phyloP scores from a whole-genome alignment of 164 flowering plant genomes.

The Piper longum region DNA sequence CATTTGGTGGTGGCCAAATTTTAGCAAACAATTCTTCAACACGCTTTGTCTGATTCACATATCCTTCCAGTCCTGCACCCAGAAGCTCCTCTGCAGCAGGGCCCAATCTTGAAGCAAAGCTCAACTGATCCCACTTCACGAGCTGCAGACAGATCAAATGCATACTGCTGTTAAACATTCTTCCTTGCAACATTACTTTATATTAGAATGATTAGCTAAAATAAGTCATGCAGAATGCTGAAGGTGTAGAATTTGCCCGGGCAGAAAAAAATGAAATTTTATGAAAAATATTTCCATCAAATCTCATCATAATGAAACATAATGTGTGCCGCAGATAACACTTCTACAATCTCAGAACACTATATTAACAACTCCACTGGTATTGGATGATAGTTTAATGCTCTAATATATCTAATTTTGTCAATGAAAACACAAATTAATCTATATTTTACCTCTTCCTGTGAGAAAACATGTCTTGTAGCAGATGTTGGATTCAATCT shows the following conservation, averaged over 20 bases:
- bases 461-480: slow-evolving; percentile 39
- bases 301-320: no score
- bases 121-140: slow-evolving; percentile 71
- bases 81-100: slow-evolving; percentile 90
- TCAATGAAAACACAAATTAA: no score
- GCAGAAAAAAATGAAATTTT: no score
- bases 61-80: slow-evolving; percentile 65
- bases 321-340: no score
- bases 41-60: slow-evolving; percentile 57
- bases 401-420: background rate
- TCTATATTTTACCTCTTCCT: slow-evolving; percentile 54
- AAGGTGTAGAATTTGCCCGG: background rate
- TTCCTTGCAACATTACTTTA: background rate
- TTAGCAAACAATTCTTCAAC: slow-evolving; percentile 77
- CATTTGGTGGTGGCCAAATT: slow-evolving; percentile 99
- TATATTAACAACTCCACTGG: no score
- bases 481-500: slow-evolving; percentile 70
- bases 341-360: no score
- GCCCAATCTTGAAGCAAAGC: slow-evolving; percentile 76
- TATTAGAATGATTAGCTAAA: background rate
- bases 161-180: background rate
- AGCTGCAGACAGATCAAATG: slow-evolving; percentile 36
- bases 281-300: no score
- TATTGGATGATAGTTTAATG: background rate
- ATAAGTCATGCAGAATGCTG: background rate